phyloP scores from a whole-genome alignment of 148 eudicot genomes.

The Fagopyrum homotropicum region DNA sequence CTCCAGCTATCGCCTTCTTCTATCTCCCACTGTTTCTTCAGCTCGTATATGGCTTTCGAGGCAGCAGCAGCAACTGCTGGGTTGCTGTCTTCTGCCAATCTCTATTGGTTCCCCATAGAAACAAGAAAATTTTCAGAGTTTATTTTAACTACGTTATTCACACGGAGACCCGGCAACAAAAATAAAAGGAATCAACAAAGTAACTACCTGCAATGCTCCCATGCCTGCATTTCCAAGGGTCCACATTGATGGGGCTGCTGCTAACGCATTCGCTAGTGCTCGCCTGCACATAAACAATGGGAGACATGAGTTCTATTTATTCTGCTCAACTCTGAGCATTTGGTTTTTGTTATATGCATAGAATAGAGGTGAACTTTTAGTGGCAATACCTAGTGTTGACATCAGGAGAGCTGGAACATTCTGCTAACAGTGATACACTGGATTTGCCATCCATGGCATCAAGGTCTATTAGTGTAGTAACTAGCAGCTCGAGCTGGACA shows the following conservation, averaged over 20 bases:
- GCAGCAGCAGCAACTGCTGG: conserved; percentile 94
- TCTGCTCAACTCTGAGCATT: background rate
- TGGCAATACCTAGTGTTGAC: conserved; percentile 66
- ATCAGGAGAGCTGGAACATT: conserved; percentile 90
- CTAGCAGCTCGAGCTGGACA: conserved; percentile 83
- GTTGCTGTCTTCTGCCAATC: conserved; percentile 87
- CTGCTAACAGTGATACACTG: conserved; percentile 79
- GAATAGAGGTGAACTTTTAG: background rate
- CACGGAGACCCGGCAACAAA: background rate
- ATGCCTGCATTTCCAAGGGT: conserved; percentile 99
- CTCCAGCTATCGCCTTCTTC: conserved; percentile 93
- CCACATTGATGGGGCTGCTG: conserved; percentile 98
- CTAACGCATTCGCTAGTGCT: conserved; percentile 92
- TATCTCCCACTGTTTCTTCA: conserved; percentile 89
- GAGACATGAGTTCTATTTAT: background rate
- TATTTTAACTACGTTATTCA: too few relatives aligned
- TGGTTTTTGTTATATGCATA: background rate
- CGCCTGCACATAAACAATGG: conserved; percentile 32
- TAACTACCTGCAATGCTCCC: conserved; percentile 92
- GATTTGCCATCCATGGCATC: conserved; percentile 99
- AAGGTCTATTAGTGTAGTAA: conserved; percentile 88
- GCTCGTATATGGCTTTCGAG: conserved; percentile 62
- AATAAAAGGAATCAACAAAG: background rate
- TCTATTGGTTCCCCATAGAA: conserved; percentile 31
- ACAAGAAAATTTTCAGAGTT: background rate